A percentile compares a stretch with the other conserved stretches of the same genome.
Conservation (phyloP, 2,329 filamentous ascomycete genomes). For the Verticillium zaregamsianum region DNA sequence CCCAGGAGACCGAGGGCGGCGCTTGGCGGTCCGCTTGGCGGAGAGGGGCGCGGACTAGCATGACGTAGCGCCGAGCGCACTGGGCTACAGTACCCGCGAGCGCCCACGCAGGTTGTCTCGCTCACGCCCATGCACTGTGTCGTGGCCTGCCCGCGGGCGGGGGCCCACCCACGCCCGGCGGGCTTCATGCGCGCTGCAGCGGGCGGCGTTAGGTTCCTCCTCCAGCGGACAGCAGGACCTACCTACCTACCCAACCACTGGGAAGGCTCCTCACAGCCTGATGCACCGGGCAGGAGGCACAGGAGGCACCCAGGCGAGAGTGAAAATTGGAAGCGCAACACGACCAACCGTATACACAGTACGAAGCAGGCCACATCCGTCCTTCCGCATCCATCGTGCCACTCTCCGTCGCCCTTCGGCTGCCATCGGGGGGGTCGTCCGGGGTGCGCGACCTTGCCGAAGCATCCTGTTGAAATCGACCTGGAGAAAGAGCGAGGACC, state of each 20-base stretch:
- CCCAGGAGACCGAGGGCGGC: neutral
- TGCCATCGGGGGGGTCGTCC: constrained; percentile 1
- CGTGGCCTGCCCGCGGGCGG: neutral
- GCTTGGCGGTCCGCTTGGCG: neutral
- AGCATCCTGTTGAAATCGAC: neutral
- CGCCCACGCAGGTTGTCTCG: neutral
- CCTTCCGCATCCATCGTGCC: neutral
- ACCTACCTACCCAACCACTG: neutral
- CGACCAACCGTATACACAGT: neutral
- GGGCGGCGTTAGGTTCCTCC: neutral
- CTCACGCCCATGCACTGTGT: neutral
- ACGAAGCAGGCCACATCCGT: neutral
- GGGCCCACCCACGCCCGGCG: neutral
- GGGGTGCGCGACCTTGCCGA: neutral
- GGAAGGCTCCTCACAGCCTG: neutral
- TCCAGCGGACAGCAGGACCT: neutral
- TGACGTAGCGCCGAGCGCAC: neutral
- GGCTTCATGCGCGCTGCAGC: neutral
- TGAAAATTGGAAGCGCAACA: neutral
- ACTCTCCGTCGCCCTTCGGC: neutral
- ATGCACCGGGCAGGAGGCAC: neutral
- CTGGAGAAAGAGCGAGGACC: neutral
- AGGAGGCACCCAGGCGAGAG: neutral
- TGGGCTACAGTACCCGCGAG: neutral
- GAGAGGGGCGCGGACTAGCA: neutral